phyloP scores from a whole-genome alignment of 2,329 filamentous ascomycete species.

The Pseudophaeomoniella oleicola region DNA sequence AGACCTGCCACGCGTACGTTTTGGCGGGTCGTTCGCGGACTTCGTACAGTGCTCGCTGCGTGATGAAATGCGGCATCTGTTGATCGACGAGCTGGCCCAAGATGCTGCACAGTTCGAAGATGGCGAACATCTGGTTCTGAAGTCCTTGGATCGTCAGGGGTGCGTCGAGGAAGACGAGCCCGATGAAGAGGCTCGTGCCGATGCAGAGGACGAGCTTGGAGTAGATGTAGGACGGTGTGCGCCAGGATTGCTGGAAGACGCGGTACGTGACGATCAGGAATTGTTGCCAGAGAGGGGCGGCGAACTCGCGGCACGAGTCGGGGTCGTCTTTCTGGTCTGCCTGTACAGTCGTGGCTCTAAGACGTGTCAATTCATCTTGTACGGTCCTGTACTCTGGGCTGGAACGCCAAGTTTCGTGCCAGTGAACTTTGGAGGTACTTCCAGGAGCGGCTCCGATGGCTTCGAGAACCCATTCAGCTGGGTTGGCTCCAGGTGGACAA shows the following conservation, averaged over 20 bases:
- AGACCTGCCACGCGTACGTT: constrained; percentile 72
- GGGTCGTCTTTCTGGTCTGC: constrained; percentile 23
- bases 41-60: constrained; percentile 69
- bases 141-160: constrained; percentile 11
- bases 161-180: constrained; percentile 11
- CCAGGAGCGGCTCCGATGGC: constrained; percentile 44
- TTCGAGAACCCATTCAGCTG: constrained; percentile 59
- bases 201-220: constrained; percentile 39
- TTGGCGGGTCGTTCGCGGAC: constrained; percentile 73
- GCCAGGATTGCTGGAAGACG: constrained; percentile 83
- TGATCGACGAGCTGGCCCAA: constrained; percentile 10
- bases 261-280: constrained; percentile 51
- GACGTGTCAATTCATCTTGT: constrained; percentile 41
- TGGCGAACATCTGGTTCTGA: constrained; percentile 12
- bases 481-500: constrained; percentile 49
- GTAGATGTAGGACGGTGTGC: constrained; percentile 63
- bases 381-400: constrained; percentile 39
- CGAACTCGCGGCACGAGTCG: constrained; percentile 55
- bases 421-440: constrained; percentile 49
- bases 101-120: constrained; percentile 12
- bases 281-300: constrained; percentile 55
- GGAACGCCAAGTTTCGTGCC: constrained; percentile 47
- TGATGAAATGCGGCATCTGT: constrained; percentile 67
- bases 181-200: constrained; percentile 10
- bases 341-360: constrained; percentile 33